phyloP scores from a whole-genome alignment of 495 filamentous ascomycete species.

The Hypoxylon fragiforme region DNA sequence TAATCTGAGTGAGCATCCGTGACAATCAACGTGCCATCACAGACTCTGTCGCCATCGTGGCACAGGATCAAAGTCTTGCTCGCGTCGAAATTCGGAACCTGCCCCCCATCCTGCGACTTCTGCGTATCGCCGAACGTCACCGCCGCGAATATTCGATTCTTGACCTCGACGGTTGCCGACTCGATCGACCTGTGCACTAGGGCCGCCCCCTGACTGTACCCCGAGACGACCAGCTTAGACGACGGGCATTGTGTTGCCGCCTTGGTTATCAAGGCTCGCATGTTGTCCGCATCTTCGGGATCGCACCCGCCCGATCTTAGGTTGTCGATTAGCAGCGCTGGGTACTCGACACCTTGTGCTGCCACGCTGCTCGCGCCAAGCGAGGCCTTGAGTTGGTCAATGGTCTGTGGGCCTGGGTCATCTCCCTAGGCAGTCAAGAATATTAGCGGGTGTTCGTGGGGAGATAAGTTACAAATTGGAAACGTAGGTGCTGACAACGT shows the following conservation, averaged over 20 bases:
- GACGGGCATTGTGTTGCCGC: slow-evolving; percentile 41
- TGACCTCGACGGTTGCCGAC: slow-evolving; percentile 42
- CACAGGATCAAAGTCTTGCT: slow-evolving; percentile 55
- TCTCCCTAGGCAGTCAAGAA: slow-evolving; percentile 9
- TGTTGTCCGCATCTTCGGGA: slow-evolving; percentile 39
- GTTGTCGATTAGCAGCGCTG: slow-evolving; percentile 42
- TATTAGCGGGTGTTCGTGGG: slow-evolving; percentile 7
- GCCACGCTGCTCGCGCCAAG: slow-evolving; percentile 37
- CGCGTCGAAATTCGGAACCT: slow-evolving; percentile 51
- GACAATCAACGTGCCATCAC: slow-evolving; percentile 55
- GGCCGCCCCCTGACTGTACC: slow-evolving; percentile 60
- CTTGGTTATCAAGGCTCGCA: slow-evolving; percentile 38
- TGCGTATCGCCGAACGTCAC: slow-evolving; percentile 63
- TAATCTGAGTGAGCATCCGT: slow-evolving; percentile 53
- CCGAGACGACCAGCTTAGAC: slow-evolving; percentile 44
- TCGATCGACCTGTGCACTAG: slow-evolving; percentile 55
- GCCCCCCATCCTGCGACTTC: slow-evolving; percentile 54
- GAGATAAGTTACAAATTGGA: background rate
- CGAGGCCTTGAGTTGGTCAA: slow-evolving; percentile 34
- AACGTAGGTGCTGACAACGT: slow-evolving; percentile 45
- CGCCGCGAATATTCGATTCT: slow-evolving; percentile 55
- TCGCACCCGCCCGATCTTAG: slow-evolving; percentile 40
- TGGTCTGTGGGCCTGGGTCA: slow-evolving; percentile 35
- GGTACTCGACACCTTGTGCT: slow-evolving; percentile 47
- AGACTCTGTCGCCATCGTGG: slow-evolving; percentile 55